A percentile compares a stretch with the other conserved stretches of the same genome.
phyloP scores from a whole-genome alignment of 345 rosid species.

The Erysimum cheiranthoides region DNA sequence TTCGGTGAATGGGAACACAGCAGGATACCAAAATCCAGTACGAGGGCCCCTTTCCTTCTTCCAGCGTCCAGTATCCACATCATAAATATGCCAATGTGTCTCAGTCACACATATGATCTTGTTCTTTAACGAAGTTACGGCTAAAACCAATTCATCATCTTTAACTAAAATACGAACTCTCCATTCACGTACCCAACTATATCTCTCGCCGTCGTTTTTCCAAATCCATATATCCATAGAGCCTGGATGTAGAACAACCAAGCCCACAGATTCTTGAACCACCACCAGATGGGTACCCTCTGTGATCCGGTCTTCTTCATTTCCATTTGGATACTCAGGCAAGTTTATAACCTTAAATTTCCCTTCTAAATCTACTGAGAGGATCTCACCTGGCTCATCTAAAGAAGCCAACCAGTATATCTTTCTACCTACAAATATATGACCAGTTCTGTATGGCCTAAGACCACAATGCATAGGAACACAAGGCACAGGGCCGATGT shows the following conservation, averaged over 20 bases:
- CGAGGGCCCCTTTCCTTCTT: neutral
- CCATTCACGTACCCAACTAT: conserved; percentile 31
- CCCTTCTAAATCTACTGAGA: conserved; percentile 29
- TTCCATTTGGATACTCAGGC: neutral
- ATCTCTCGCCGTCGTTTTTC: conserved; percentile 4
- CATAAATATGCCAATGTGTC: conserved; percentile 24
- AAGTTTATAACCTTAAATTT: neutral
- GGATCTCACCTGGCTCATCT: conserved; percentile 14
- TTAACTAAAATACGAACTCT: neutral
- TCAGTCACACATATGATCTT: conserved; percentile 36
- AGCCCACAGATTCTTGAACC: conserved; percentile 34
- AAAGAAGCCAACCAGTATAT: conserved; percentile 46
- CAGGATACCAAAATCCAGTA: conserved; percentile 4
- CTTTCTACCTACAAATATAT: conserved; percentile 39
- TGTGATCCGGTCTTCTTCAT: neutral
- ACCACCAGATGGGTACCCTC: neutral
- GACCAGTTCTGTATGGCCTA: conserved; percentile 19
- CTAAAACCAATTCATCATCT: conserved; percentile 14
- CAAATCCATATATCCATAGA: conserved; percentile 41
- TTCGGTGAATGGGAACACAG: conserved; percentile 36
- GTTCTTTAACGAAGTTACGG: conserved; percentile 16
- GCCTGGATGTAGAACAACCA: conserved; percentile 24
- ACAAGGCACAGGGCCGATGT: conserved; percentile 41
- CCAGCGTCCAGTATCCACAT: conserved; percentile 30
- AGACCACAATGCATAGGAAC: conserved; percentile 27